Base-by-base conservation (phyloP, 495 filamentous ascomycete genomes). In the Bathelium albidoporum region DNA sequence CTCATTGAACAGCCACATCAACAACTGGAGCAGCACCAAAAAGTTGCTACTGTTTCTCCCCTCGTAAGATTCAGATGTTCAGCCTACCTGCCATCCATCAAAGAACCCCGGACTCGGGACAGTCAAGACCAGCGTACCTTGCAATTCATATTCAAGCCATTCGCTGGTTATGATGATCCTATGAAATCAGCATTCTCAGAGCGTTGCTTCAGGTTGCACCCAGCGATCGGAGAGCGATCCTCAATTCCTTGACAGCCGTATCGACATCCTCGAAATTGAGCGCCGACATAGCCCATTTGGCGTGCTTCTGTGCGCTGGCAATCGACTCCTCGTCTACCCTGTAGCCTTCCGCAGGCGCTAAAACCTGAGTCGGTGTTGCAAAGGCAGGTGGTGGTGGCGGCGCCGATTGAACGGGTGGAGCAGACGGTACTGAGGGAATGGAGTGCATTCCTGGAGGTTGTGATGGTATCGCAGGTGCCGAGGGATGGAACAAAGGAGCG, bases 241-340 rank as follows among this genome's bases (percentile, higher is more conserved):
- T 82, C 61, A 97, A 74, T 69, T 98, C 92, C 72, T 85, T 87
- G 5, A 97, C 86, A 0, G 94, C 94, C 0, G 95, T 98, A 28
- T 86, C 77, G 11, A 96, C 87, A 76, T 98, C 94, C 70, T 98
- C 94, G 74, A 97, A 98, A 71, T 95, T 94, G 60, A 98, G 76
- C 4, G 94, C 94, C 24, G 94, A 97, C 34, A 97, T 92, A 0
- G 94, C 95, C 92, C 92, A 98, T 70, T 87, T 90, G 0, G 94
- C 93, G 77, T 96, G 94, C 69, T 97, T 98, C 72, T 96, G 91
- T 11, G 94, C 94, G 64, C 83, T 80, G 1, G 81, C 70, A 32
- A 96, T 89, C 2, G 89, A 78, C 65, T 84, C 79, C 70, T 96
- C 91, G 71, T 97, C 91, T 0, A 80, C 73, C 1, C 49, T 64